Conservation (phyloP, 2,329 filamentous ascomycete species). For the Akanthomyces uredinophilus region DNA sequence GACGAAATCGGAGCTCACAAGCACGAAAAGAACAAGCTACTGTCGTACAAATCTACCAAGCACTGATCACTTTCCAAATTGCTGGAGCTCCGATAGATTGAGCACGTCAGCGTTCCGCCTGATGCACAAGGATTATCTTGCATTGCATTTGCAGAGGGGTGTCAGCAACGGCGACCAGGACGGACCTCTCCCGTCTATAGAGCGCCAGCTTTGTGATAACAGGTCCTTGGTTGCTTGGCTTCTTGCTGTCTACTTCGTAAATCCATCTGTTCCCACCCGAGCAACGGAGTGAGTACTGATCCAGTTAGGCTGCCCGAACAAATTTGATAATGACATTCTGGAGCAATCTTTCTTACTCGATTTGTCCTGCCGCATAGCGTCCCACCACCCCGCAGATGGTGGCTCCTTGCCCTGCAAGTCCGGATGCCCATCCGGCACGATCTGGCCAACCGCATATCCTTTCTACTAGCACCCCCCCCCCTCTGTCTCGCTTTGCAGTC, state of each 20-base stretch:
- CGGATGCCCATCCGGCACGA: slow-evolving; percentile 2
- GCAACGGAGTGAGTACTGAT: too few relatives aligned
- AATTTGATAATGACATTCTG: neutral
- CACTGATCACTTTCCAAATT: neutral
- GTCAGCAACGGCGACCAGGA: neutral
- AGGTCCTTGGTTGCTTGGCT: too few relatives aligned
- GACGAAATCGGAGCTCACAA: neutral
- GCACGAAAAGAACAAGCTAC: neutral
- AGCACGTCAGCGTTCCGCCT: neutral
- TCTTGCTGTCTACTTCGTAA: neutral
- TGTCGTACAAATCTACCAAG: neutral
- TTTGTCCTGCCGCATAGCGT: neutral
- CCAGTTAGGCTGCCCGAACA: neutral
- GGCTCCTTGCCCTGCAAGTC: neutral
- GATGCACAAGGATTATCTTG: neutral
- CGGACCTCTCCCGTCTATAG: neutral
- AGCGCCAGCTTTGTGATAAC: neutral
- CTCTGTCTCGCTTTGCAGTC: neutral
- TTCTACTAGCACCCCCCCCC: neutral
- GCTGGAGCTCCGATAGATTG: neutral
- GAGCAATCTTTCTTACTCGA: neutral
- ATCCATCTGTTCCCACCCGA: neutral
- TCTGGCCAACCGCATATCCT: neutral
- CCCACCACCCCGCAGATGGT: neutral
- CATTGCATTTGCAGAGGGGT: neutral